Evolutionary conservation across 2,329 filamentous ascomycete species (phyloP), one percentile per base, ranked within the genome.

Genomic region (Hymenoscyphus infarciens): DNA sequence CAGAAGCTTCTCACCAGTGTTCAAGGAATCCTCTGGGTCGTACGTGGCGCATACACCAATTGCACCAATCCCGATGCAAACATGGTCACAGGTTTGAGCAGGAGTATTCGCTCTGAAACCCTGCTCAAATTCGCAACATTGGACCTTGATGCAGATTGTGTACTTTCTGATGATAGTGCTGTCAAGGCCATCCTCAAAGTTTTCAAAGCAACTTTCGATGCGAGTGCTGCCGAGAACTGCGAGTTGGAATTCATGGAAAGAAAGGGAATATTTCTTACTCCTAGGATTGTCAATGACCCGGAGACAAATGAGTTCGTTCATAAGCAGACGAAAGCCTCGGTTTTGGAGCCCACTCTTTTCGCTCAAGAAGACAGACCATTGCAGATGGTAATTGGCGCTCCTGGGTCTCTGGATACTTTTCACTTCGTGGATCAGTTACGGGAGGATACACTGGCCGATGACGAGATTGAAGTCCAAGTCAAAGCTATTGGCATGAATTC

Each of bases 1-100:
- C 76, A 79, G 22, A 66, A 68, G 0, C 63, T 84, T 4, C 70
- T 81, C 1, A 69, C 71, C 5, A 64, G 58, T 1, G 72, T 77
- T 0, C 75, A 75, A 38, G 75, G 77, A 2, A 67, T 85, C 2
- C 61, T 85, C 0, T 86, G 82, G 81, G 65, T 84, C 11, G 80
- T 80, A 0, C 72, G 73, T 0, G 78, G 77, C 2, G 79, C 78
- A 4, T 76, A 80, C 54, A 75, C 63, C 69, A 72, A 73, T 53
- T 66, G 71, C 49, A 57, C 55, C 8, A 67, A 68, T 45, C 72
- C 72, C 22, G 67, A 69, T 29, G 38, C 59, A 1, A 72, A 71
- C 19, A 68, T 72, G 68, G 59, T 74, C 29, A 63, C 70, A 13
- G 70, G 73, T 33, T 57, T 74, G 39, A 67, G 70, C 61, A 62